phyloP scores from a whole-genome alignment of 2,329 filamentous ascomycete genomes.

The Talaromyces piceae region DNA sequence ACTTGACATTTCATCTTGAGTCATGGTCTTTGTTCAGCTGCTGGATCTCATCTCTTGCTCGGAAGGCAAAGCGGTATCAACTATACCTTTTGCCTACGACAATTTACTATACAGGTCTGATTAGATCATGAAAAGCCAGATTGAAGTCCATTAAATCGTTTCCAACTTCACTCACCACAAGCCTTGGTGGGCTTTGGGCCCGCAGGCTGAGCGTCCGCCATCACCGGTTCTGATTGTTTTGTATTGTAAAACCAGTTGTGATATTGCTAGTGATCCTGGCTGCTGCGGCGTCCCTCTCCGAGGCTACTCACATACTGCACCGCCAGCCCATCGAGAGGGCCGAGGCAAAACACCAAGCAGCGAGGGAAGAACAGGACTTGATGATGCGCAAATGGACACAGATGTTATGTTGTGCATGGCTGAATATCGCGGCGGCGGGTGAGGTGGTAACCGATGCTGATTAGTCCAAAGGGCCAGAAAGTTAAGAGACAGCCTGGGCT shows the following conservation, averaged over 20 bases:
- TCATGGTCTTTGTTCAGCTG: not conserved
- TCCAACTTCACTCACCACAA: conserved; percentile 18
- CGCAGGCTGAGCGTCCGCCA: conserved; percentile 13
- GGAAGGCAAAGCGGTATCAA: not conserved
- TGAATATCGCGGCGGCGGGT: not conserved
- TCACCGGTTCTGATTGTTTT: conserved; percentile 14
- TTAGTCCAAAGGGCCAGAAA: too few species aligned
- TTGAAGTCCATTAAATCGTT: conserved; percentile 7
- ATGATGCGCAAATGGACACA: too few species aligned
- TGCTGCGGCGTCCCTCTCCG: too few species aligned
- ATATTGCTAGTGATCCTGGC: too few species aligned
- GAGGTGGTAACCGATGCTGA: not conserved
- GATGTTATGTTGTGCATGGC: too few species aligned
- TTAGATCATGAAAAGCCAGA: not conserved
- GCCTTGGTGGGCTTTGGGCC: conserved; percentile 26
- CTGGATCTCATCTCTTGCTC: not conserved
- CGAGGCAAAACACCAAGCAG: not conserved
- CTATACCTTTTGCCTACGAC: conserved; percentile 22
- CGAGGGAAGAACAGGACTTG: too few species aligned
- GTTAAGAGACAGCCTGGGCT: not conserved
- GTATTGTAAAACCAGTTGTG: too few species aligned
- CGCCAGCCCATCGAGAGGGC: not conserved
- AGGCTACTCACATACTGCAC: not conserved
- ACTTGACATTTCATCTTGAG: conserved; percentile 27
- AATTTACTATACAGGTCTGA: conserved; percentile 20